Percentiles rank a stretch among this genome's conserved stretches.
Conservation (phyloP, 179 eudicot genomes). For the Beta corolliflora region DNA sequence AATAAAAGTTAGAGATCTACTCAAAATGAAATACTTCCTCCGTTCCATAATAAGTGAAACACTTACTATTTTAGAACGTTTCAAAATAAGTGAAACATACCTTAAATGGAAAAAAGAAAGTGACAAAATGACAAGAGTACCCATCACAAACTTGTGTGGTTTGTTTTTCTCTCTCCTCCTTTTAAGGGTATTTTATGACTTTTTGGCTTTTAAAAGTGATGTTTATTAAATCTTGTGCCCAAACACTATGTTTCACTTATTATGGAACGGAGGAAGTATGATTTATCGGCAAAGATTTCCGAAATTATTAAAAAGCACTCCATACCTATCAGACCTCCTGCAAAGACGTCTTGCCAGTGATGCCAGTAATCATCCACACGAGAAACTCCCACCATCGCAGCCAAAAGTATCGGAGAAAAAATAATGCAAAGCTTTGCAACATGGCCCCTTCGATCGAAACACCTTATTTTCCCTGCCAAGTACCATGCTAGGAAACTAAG, state of each 20-base stretch:
- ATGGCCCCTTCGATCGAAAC: constrained; percentile 85
- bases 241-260: too few species aligned
- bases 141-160: too few species aligned
- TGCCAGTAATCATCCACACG: constrained; percentile 99
- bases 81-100: too few species aligned
- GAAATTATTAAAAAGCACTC: neutral
- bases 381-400: constrained; percentile 79
- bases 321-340: constrained; percentile 82
- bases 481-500: constrained; percentile 79
- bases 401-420: constrained; percentile 62
- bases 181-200: too few species aligned
- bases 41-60: too few species aligned
- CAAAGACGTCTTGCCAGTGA: constrained; percentile 97
- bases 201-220: too few species aligned
- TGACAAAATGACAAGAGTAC: too few species aligned
- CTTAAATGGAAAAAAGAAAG: too few species aligned
- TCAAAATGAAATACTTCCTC: neutral
- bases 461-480: constrained; percentile 71
- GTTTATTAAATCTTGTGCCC: too few species aligned
- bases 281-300: neutral
- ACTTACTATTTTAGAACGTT: too few species aligned
- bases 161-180: too few species aligned
- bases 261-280: too few species aligned
- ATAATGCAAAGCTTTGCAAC: constrained; percentile 84
- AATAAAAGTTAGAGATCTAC: neutral